Percentiles rank a stretch among this genome's conserved stretches.
Evolutionary conservation across 257 asterid species (phyloP).

Genomic region (Plantago ovata): DNA sequence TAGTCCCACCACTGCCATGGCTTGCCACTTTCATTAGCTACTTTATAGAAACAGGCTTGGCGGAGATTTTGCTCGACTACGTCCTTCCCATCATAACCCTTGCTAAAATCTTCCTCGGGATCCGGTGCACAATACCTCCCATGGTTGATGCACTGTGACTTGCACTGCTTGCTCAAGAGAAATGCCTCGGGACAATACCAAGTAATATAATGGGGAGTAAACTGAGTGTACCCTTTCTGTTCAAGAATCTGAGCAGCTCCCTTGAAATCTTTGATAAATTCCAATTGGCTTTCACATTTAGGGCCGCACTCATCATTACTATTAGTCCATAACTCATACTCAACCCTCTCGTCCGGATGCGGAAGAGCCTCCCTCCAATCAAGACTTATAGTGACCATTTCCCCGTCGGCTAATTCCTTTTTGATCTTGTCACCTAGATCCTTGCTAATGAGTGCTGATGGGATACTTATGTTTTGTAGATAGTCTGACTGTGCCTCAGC

Average conservation of each 20-base stretch:
- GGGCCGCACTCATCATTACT: constrained; percentile 92
- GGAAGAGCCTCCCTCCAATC: constrained; percentile 99
- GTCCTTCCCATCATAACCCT: constrained; percentile 68
- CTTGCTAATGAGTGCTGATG: constrained; percentile 82
- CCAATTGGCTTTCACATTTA: constrained; percentile 82
- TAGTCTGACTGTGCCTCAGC: constrained; percentile 57
- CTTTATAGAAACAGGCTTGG: constrained; percentile 66
- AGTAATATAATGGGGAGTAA: constrained; percentile 66
- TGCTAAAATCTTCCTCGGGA: constrained; percentile 72
- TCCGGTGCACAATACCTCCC: constrained; percentile 78
- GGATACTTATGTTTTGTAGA: constrained; percentile 72
- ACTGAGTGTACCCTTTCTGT: constrained; percentile 80
- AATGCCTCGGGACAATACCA: constrained; percentile 78
- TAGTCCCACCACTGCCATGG: constrained; percentile 87
- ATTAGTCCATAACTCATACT: constrained; percentile 90
- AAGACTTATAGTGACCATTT: constrained; percentile 73
- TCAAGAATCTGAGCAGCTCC: constrained; percentile 97
- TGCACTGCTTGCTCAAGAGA: constrained; percentile 58
- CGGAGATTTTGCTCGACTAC: constrained; percentile 66
- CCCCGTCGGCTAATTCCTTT: constrained; percentile 54
- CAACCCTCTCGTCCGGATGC: constrained; percentile 94
- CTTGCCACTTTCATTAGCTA: constrained; percentile 61
- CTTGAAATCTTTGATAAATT: constrained; percentile 67
- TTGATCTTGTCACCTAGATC: constrained; percentile 78
- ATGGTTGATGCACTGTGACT: constrained; percentile 70